Conservation (phyloP, 2,329 filamentous ascomycete genomes). For the Triangularia setosa region DNA sequence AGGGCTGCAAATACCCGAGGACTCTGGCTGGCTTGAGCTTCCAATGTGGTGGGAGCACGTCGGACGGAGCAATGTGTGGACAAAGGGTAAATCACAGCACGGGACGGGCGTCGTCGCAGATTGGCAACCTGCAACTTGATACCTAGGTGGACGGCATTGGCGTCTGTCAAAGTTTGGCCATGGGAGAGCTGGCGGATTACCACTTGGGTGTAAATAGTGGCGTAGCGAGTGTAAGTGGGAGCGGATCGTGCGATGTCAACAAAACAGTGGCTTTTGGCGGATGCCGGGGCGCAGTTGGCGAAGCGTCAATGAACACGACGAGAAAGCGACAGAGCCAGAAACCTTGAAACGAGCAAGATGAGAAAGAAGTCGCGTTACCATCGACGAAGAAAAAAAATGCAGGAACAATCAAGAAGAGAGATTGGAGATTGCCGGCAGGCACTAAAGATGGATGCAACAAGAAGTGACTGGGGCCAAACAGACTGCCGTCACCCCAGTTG, state of each 20-base stretch:
- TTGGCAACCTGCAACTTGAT: neutral
- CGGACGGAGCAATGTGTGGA: neutral
- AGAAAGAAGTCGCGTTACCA: neutral
- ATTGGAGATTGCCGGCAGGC: constrained; percentile 7
- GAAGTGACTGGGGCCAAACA: neutral
- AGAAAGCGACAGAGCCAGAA: neutral
- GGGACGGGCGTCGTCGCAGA: neutral
- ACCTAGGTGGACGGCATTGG: constrained; percentile 6
- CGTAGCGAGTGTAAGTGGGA: neutral
- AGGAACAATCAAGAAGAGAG: constrained; percentile 5
- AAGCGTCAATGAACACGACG: neutral
- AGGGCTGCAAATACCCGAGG: constrained; percentile 19
- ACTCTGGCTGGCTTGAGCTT: neutral
- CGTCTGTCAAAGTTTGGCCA: constrained; percentile 14
- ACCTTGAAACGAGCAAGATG: neutral
- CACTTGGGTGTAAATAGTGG: neutral
- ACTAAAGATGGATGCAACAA: neutral
- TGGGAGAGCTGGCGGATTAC: neutral
- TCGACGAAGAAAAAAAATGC: constrained; percentile 3
- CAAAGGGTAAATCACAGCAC: constrained; percentile 11
- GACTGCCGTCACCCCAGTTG: constrained; percentile 5
- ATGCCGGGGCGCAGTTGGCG: neutral
- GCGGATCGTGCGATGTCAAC: constrained; percentile 1
- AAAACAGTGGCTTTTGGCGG: neutral
- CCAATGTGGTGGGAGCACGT: constrained; percentile 1